Evolutionary conservation across 2,329 filamentous ascomycete species (phyloP).

Genomic region (Aspergillus clavatus): DNA sequence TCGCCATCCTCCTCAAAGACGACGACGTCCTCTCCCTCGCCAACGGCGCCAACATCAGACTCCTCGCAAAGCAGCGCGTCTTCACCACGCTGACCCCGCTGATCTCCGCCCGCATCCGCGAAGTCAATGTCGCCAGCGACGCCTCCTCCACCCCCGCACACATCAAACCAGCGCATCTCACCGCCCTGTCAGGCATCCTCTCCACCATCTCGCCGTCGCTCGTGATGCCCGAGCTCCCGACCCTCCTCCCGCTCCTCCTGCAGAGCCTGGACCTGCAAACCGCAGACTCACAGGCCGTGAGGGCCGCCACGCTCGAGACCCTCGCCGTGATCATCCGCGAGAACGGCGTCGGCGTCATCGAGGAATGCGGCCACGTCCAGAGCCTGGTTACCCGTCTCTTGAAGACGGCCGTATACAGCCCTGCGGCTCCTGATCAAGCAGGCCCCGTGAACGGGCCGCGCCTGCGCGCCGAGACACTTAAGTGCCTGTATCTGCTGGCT

Average conservation of each 20-base stretch:
- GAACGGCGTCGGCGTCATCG: slow-evolving; percentile 48
- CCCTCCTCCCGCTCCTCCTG: slow-evolving; percentile 56
- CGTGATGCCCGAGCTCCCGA: slow-evolving; percentile 54
- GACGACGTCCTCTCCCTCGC: slow-evolving; percentile 57
- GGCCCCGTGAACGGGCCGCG: slow-evolving; percentile 21
- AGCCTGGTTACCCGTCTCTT: slow-evolving; percentile 55
- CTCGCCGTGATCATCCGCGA: slow-evolving; percentile 55
- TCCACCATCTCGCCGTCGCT: slow-evolving; percentile 56
- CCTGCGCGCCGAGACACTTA: slow-evolving; percentile 34
- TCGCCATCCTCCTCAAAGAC: slow-evolving; percentile 55
- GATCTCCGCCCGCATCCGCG: slow-evolving; percentile 51
- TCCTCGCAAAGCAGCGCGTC: slow-evolving; percentile 59
- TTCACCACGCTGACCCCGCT: slow-evolving; percentile 57
- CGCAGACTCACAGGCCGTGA: slow-evolving; percentile 48
- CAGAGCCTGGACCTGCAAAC: slow-evolving; percentile 56
- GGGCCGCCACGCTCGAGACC: slow-evolving; percentile 56
- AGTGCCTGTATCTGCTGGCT: slow-evolving; percentile 37
- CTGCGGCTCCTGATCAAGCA: slow-evolving; percentile 7
- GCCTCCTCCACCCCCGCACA: slow-evolving; percentile 19
- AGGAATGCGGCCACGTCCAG: slow-evolving; percentile 51
- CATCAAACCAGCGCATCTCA: slow-evolving; percentile 57
- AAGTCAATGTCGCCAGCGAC: slow-evolving; percentile 29
- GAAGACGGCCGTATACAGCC: slow-evolving; percentile 37
- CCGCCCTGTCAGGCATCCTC: slow-evolving; percentile 59
- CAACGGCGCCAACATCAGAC: slow-evolving; percentile 58